Conservation (phyloP, 345 rosid species). For the Euphorbia lathyris region DNA sequence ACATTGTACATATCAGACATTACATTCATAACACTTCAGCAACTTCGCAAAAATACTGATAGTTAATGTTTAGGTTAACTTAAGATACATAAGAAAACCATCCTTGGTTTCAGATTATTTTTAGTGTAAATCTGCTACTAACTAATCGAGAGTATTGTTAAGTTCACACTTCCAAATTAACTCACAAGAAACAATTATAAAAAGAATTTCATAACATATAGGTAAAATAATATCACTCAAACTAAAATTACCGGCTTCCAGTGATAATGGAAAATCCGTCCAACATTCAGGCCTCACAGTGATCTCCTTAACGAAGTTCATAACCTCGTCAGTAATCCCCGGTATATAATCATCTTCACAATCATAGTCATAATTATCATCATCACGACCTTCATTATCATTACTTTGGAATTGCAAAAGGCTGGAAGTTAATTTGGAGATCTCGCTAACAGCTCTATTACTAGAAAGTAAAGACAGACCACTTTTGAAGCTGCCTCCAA, state of each 20-base stretch:
- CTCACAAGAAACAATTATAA: background rate
- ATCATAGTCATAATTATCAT: constrained; percentile 14
- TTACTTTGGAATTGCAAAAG: constrained; percentile 38
- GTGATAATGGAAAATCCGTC: constrained; percentile 61
- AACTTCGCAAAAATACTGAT: background rate
- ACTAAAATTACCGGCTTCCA: constrained; percentile 38
- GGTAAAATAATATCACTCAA: background rate
- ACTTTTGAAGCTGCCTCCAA: constrained; percentile 56
- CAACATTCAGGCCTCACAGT: constrained; percentile 52
- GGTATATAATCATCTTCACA: constrained; percentile 33
- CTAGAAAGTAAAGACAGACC: constrained; percentile 45
- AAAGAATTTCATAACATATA: too few relatives aligned
- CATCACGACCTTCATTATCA: background rate
- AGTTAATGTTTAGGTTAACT: background rate
- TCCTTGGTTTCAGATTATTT: background rate
- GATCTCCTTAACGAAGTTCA: constrained; percentile 53
- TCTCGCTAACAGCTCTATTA: constrained; percentile 36
- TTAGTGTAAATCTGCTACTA: background rate
- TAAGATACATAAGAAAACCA: background rate
- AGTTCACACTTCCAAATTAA: background rate
- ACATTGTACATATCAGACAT: background rate
- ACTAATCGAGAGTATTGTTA: background rate
- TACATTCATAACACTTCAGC: background rate
- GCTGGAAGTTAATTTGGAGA: constrained; percentile 55
- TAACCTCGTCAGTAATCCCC: constrained; percentile 52